Evolutionary conservation across 2,329 filamentous ascomycete species (phyloP).

Genomic region (Pseudogymnoascus sp.): DNA sequence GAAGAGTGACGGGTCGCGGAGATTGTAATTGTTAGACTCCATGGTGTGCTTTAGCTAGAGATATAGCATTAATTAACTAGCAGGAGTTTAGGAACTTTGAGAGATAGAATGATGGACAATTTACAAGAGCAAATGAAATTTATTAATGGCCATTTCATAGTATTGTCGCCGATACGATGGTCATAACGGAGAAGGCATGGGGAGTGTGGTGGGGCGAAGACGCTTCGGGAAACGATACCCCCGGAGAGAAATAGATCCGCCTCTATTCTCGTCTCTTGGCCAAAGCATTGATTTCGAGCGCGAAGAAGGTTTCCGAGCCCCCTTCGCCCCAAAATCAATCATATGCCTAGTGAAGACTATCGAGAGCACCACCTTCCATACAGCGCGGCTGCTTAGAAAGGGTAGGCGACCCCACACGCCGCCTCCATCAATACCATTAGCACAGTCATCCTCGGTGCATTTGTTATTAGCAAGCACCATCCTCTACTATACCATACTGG

Average conservation of each 20-base stretch:
- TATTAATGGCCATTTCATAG: not conserved
- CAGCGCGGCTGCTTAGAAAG: too few species aligned
- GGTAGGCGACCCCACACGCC: not conserved
- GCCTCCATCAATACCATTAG: not conserved
- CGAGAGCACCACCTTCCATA: not conserved
- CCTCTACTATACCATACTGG: too few species aligned
- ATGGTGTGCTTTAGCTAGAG: not conserved
- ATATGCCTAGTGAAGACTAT: not conserved
- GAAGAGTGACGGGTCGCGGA: conserved; percentile 32
- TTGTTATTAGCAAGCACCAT: not conserved
- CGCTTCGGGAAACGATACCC: not conserved
- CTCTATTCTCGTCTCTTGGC: not conserved
- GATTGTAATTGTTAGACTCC: not conserved
- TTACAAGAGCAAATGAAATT: not conserved
- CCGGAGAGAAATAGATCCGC: not conserved
- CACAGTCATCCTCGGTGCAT: not conserved
- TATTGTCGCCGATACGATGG: not conserved
- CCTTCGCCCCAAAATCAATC: not conserved
- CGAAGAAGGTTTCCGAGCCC: not conserved
- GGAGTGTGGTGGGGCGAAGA: not conserved
- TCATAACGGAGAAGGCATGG: not conserved
- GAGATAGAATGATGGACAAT: not conserved
- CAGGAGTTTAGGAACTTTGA: not conserved
- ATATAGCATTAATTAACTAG: not conserved
- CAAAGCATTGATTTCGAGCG: not conserved